Percentiles rank a stretch among this genome's conserved stretches.
Evolutionary conservation across 2,329 filamentous ascomycete genomes (phyloP).

Genomic region (Neopestalotiopsis rosae): DNA sequence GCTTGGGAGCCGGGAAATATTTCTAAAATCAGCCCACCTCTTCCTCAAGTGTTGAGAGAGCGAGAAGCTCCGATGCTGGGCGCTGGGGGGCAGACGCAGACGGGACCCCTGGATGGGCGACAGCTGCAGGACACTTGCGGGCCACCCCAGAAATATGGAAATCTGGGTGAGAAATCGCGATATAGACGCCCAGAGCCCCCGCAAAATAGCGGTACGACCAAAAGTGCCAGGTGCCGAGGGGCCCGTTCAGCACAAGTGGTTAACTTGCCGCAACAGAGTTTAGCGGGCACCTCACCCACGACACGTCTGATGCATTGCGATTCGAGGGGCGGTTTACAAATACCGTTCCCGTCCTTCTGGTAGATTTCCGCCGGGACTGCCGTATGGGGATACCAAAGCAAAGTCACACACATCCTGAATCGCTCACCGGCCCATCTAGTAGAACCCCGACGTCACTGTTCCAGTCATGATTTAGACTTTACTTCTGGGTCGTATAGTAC

Average conservation of each 20-base stretch:
- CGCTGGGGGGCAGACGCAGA: not conserved
- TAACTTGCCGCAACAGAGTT: conserved; percentile 18
- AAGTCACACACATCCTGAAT: not conserved
- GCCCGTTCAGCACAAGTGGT: not conserved
- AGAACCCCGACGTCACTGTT: not conserved
- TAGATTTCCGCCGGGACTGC: not conserved
- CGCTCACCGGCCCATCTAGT: not conserved
- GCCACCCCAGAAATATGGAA: not conserved
- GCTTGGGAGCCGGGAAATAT: conserved; percentile 14
- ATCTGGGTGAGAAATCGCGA: not conserved
- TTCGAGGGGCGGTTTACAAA: not conserved
- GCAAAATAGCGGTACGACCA: conserved; percentile 9
- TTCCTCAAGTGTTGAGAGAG: conserved; percentile 14
- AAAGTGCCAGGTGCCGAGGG: conserved; percentile 3
- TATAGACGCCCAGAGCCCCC: not conserved
- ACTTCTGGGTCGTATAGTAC: not conserved
- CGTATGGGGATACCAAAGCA: not conserved
- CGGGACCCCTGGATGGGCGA: not conserved
- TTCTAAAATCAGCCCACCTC: conserved; percentile 16
- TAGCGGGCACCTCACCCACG: conserved; percentile 5
- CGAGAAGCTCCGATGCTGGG: conserved; percentile 12
- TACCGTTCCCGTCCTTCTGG: conserved; percentile 1
- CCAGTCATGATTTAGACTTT: not conserved
- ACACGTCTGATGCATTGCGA: not conserved
- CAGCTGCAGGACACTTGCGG: not conserved